Conservation (phyloP, 2,329 filamentous ascomycete species). For the Colletotrichum musae region DNA sequence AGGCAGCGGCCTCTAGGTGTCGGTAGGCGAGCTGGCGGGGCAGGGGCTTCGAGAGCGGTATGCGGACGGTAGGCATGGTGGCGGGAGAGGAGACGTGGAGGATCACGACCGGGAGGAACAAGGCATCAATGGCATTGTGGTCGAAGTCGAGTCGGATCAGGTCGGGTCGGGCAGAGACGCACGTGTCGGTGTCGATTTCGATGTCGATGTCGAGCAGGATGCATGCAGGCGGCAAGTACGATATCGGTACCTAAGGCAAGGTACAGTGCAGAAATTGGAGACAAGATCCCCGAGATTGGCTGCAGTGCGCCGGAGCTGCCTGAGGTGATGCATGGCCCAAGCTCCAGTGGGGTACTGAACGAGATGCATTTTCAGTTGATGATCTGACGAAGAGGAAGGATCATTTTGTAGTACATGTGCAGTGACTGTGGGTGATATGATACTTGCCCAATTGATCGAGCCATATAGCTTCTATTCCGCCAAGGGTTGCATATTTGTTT, state of each 20-base stretch:
- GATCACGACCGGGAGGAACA: neutral
- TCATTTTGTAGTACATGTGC: no score
- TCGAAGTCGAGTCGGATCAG: neutral
- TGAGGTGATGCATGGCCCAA: slow-evolving; percentile 17
- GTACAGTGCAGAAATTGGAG: slow-evolving; percentile 22
- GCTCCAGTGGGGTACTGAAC: neutral
- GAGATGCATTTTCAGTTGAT: neutral
- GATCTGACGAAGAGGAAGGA: neutral
- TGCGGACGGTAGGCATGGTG: slow-evolving; percentile 45
- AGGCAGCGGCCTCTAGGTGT: slow-evolving; percentile 1
- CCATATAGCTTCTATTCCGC: no score
- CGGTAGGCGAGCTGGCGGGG: slow-evolving; percentile 1
- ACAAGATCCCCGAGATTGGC: neutral
- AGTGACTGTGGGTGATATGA: no score
- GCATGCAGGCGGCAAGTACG: slow-evolving; percentile 32
- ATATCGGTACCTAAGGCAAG: neutral
- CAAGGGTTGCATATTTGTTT: no score
- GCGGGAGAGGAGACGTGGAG: neutral
- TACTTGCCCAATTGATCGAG: no score
- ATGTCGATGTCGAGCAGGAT: slow-evolving; percentile 39
- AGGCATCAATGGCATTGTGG: slow-evolving; percentile 5
- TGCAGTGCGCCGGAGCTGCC: slow-evolving; percentile 4
- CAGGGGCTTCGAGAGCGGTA: slow-evolving; percentile 48
- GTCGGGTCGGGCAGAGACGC: slow-evolving; percentile 29
- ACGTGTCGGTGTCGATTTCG: slow-evolving; percentile 29